phyloP scores from a whole-genome alignment of 2,329 filamentous ascomycete genomes.

The Cladosporium sp. region DNA sequence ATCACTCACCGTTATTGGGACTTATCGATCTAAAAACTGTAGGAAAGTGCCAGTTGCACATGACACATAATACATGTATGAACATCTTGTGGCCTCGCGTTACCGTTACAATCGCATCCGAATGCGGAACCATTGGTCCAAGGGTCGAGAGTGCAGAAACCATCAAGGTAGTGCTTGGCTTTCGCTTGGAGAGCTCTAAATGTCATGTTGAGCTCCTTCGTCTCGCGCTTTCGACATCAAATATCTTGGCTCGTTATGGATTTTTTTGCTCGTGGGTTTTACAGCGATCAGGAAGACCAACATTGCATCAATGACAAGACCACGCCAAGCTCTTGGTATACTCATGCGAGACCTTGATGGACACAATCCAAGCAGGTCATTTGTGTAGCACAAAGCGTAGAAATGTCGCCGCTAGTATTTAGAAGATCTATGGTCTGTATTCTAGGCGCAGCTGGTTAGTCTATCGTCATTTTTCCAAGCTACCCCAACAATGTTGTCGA shows the following conservation, averaged over 20 bases:
- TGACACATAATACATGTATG: too few species aligned
- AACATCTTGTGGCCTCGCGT: too few species aligned
- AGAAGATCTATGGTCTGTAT: too few species aligned
- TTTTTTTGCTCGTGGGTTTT: not conserved
- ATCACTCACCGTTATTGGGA: too few species aligned
- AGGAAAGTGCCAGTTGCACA: too few species aligned
- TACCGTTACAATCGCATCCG: too few species aligned
- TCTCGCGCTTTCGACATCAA: not conserved
- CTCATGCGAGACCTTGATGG: not conserved
- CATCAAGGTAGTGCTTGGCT: conserved; percentile 10
- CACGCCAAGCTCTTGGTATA: conserved; percentile 5
- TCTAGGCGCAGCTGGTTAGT: too few species aligned
- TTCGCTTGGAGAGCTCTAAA: not conserved
- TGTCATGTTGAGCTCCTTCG: conserved; percentile 7
- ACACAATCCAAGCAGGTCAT: not conserved
- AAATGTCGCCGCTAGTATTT: not conserved
- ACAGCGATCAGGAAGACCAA: not conserved
- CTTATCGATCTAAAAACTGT: too few species aligned
- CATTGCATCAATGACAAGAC: not conserved
- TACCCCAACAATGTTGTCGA: not conserved
- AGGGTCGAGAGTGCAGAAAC: not conserved
- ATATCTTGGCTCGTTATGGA: conserved; percentile 5
- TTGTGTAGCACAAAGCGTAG: not conserved
- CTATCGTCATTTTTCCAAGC: not conserved
- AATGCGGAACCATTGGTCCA: too few species aligned